Evolutionary conservation across 495 filamentous ascomycete species (phyloP).

Genomic region (Aspergillus olivimuriae): DNA sequence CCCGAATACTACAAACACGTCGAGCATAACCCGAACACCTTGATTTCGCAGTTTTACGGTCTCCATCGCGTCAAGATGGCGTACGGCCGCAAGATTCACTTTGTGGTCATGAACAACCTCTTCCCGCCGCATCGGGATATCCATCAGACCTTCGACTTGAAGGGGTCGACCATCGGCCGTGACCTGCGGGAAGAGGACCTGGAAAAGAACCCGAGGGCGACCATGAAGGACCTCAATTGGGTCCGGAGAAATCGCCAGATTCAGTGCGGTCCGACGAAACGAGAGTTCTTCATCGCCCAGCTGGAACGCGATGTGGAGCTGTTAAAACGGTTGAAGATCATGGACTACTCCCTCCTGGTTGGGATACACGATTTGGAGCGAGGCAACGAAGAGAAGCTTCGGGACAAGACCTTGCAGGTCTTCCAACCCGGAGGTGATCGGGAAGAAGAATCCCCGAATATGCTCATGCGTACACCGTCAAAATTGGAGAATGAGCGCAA

Average conservation of each 20-base stretch:
- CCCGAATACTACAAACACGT: constrained; percentile 94
- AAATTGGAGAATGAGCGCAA: constrained; percentile 90
- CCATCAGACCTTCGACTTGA: constrained; percentile 93
- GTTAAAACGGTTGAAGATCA: constrained; percentile 83
- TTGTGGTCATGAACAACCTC: constrained; percentile 99
- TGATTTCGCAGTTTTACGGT: constrained; percentile 97
- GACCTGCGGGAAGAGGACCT: constrained; percentile 86
- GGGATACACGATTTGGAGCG: constrained; percentile 85
- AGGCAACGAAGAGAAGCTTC: constrained; percentile 92
- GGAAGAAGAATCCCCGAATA: constrained; percentile 50
- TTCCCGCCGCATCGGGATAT: constrained; percentile 98
- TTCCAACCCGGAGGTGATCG: constrained; percentile 81
- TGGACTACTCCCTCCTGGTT: constrained; percentile 96
- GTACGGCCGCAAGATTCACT: constrained; percentile 97
- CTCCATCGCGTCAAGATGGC: constrained; percentile 97
- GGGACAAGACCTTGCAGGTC: constrained; percentile 89
- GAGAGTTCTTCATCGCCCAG: constrained; percentile 78
- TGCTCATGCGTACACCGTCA: constrained; percentile 85
- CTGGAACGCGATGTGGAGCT: constrained; percentile 80
- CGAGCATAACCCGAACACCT: constrained; percentile 85
- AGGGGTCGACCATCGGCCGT: constrained; percentile 92
- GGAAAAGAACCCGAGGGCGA: constrained; percentile 82
- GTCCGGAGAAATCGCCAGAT: constrained; percentile 76
- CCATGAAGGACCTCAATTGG: constrained; percentile 97
- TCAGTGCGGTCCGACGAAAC: constrained; percentile 83